Evolutionary conservation across 2,329 filamentous ascomycete species (phyloP).

Genomic region (Sporothrix brunneoviolacea): DNA sequence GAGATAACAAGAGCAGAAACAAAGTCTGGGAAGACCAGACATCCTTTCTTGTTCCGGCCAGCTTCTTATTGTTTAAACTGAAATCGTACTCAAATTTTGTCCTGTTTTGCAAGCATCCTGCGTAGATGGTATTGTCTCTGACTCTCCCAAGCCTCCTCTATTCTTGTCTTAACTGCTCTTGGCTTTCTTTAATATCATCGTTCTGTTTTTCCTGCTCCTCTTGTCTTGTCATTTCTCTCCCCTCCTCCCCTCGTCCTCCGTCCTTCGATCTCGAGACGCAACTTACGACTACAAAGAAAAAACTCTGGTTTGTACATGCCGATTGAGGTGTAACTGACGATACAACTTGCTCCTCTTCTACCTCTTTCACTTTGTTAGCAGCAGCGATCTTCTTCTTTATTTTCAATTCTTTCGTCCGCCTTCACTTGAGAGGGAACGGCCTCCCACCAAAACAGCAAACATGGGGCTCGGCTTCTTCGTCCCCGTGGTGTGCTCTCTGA

Average conservation of each 20-base stretch:
- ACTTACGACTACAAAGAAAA: too few species aligned
- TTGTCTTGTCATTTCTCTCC: neutral
- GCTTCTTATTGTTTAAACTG: too few species aligned
- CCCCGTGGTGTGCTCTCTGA: slow-evolving; percentile 28
- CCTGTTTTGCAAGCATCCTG: too few species aligned
- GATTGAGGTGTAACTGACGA: neutral
- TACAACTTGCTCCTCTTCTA: neutral
- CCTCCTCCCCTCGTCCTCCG: neutral
- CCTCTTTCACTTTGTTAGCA: neutral
- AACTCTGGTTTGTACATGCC: neutral
- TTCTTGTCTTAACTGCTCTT: neutral
- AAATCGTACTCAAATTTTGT: too few species aligned
- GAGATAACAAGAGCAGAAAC: neutral
- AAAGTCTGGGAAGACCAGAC: neutral
- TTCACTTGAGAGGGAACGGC: neutral
- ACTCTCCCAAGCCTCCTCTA: slow-evolving; percentile 2
- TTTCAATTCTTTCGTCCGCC: neutral
- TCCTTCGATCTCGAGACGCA: neutral
- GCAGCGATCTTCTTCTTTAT: neutral
- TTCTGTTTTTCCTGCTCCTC: neutral
- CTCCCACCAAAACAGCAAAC: neutral
- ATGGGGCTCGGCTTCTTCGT: slow-evolving; percentile 16
- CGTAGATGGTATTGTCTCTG: too few species aligned
- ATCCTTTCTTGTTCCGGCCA: slow-evolving; percentile 7
- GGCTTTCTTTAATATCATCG: neutral